Base-by-base conservation (phyloP, 768 basidiomycete genomes). In the Calocybe gangraenosa region DNA sequence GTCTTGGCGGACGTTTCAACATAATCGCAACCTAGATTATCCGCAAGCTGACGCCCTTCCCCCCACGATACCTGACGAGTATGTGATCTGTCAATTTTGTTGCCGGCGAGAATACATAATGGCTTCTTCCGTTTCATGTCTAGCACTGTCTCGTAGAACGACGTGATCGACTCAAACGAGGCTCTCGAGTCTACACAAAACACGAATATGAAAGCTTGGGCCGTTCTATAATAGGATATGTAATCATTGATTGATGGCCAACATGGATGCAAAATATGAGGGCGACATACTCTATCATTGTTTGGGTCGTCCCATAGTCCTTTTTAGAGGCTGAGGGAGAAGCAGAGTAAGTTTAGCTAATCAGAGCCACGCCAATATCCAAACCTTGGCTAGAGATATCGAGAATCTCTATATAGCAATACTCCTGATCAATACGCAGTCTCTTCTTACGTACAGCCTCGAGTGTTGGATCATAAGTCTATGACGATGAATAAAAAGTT, bases 1-100 rank as follows among this genome's bases (percentile, higher is more conserved):
- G 41, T 42, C 42, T 48, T 48, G 3, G 47, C 47, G 3, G 46
- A 48, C 7, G 47, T 37, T 14, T 48, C 47, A 23, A 37, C 37
- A 34, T 36, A 43, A n/a, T 42, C 20, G 40, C 46, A 48, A 4
- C 35, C 40, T 15, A 48, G 30, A 11, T 30, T 42, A 7, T 31
- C 34, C 5, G 47, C 41, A 3, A 48, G 41, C 7, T 37, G 23
- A n/a, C 36, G 14, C 3, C 47, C 40, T 42, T 48, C 47, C 17
- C 36, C 30, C 21, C 15, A 14, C 17, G 33, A 36, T 17, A 48
- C 40, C 13, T 37, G 34, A 18, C 47, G 39, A 17, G 35, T 25
- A n/a, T 18, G 10, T 19, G 19, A 37, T 32, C 9, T 43, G 11
- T 48, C 47, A 23, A 36, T 18, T 11, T 48, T 48, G 20, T 48